Evolutionary conservation across 306 rosid genomes (phyloP).

Genomic region (Quercus bicolor): DNA sequence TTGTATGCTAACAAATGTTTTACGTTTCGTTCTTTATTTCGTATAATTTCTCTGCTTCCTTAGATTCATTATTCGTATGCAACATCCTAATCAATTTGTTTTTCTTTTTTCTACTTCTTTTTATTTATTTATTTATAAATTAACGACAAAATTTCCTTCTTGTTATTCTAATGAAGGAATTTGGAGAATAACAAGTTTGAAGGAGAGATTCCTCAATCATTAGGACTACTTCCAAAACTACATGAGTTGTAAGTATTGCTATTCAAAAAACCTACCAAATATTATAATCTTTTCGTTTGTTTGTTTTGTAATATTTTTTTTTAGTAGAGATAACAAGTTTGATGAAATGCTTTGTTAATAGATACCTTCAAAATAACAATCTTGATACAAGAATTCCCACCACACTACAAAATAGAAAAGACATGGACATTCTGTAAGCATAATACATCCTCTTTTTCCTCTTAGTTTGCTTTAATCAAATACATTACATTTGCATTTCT

Average conservation of each 20-base stretch:
- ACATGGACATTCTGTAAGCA: slow-evolving; percentile 42
- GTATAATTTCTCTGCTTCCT: slow-evolving; percentile 7
- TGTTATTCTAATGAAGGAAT: slow-evolving; percentile 49
- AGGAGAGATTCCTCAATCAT: slow-evolving; percentile 60
- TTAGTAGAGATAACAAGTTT: not conserved
- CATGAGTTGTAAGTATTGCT: slow-evolving; percentile 58
- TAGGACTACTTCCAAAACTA: slow-evolving; percentile 43
- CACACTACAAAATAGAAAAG: slow-evolving; percentile 18
- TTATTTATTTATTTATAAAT: not conserved
- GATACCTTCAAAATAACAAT: slow-evolving; percentile 40
- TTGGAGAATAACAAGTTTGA: slow-evolving; percentile 73
- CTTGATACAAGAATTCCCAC: slow-evolving; percentile 26
- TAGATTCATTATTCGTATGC: slow-evolving; percentile 3
- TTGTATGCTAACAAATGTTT: slow-evolving; percentile 46
- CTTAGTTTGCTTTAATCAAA: not conserved
- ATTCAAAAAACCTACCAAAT: not conserved
- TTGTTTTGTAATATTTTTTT: not conserved
- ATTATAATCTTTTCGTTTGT: not conserved
- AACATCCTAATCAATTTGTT: not conserved
- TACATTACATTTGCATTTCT: not conserved
- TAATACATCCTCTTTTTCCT: not conserved
- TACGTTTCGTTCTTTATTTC: not conserved
- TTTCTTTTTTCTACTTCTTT: slow-evolving; percentile 4
- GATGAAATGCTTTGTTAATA: slow-evolving; percentile 17
- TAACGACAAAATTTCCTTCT: not conserved